Evolutionary conservation across 1,284 basidiomycete genomes (phyloP).

Genomic region (Ceratobasidium sp.): DNA sequence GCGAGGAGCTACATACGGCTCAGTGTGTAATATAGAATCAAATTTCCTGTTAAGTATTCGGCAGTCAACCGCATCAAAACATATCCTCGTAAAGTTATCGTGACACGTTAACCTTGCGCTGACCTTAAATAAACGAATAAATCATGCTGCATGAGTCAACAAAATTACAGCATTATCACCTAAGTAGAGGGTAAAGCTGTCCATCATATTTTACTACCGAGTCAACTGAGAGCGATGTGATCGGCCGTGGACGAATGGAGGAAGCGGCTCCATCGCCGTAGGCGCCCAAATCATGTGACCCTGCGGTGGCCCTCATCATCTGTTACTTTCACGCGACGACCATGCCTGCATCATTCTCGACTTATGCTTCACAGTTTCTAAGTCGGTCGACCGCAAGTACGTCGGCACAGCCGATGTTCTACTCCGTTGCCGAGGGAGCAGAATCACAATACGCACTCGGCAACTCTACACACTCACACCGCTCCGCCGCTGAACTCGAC

Average conservation of each 20-base stretch:
- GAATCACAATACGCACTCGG: slow-evolving; percentile 45
- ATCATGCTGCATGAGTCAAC: too few species aligned
- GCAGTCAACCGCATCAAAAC: too few species aligned
- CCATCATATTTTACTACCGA: too few species aligned
- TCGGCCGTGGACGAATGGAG: not conserved
- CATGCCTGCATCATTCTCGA: slow-evolving; percentile 48
- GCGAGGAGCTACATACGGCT: too few species aligned
- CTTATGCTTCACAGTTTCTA: slow-evolving; percentile 50
- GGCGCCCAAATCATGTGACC: slow-evolving; percentile 36
- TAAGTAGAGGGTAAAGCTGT: too few species aligned
- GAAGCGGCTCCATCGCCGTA: not conserved
- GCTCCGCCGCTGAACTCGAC: slow-evolving; percentile 45
- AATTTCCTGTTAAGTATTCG: too few species aligned
- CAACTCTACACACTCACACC: slow-evolving; percentile 38
- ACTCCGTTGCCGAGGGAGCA: slow-evolving; percentile 48
- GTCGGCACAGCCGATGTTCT: slow-evolving; percentile 49
- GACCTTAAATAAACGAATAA: too few species aligned
- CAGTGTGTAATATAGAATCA: too few species aligned
- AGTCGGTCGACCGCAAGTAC: slow-evolving; percentile 44
- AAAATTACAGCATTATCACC: too few species aligned
- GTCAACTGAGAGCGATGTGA: too few species aligned
- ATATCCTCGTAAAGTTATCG: too few species aligned
- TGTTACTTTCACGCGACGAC: slow-evolving; percentile 40
- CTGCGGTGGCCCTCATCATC: not conserved
- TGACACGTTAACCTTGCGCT: too few species aligned